Evolutionary conservation across 2,329 filamentous ascomycete genomes (phyloP), one percentile per base, ranked within the genome.

Genomic region (Cordyceps farinosa): DNA sequence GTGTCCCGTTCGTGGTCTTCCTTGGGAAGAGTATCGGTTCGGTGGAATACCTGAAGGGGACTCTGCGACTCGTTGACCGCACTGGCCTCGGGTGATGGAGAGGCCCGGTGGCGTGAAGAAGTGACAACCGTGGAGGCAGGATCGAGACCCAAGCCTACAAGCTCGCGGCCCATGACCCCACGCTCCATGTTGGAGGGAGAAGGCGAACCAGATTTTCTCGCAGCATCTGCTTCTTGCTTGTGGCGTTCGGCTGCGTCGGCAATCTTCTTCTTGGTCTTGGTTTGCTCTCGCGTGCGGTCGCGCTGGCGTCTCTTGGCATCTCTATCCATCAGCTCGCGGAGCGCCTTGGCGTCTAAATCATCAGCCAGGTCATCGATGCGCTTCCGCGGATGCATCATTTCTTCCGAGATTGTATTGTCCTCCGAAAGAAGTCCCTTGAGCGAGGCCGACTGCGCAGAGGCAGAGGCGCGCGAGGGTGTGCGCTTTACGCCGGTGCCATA

Each of bases 301-400:
- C 87, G 87, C 68, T 97, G 91, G 67, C 84, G 87, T 63, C 95
- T 85, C 70, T 93, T 86, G 67, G 88, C 84, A 71, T 99, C 95
- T 65, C 95, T 83, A 70, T 99, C 95, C 85, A 99, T 89, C 36
- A 98, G 81, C 72, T 96, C 90, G 64, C 94, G 85, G 45, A 99
- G 75, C 69, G 92, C 93, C 59, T 89, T 86, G 3, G 95, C 90
- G 75, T 92, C 91, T 61, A 99, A 81, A 64, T 91, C 89, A 72
- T 98, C 90, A 29, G 92, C 95, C 51, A 98, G 77, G 75, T 90
- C 78, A 77, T 91, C 77, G 72, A 90, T 76, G 70, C 86, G 77
- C 76, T 88, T 87, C 68, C 85, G 84, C 3, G 83, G 83, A 67
- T 82, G 86, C 34, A 87, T 71, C 0, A 78, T 81, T 44, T 86